These are phyloP conservation scores for Chloris gayana DNA, from an alignment of 176 grass and related monocot genomes.

Conservation along the genomic window DNA sequence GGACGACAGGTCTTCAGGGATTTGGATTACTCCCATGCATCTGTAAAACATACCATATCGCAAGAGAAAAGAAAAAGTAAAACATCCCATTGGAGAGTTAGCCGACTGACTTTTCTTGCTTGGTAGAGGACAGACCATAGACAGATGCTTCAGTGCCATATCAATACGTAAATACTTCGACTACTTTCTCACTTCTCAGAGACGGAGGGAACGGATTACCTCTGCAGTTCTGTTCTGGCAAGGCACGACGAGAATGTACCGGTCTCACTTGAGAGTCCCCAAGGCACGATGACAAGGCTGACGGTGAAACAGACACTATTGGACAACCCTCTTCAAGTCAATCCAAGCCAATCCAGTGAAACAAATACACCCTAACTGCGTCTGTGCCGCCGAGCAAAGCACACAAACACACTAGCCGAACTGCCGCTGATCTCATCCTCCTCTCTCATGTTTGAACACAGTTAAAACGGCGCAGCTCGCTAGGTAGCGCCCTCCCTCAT, in stretches of 20 bases:
- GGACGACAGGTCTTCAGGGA: neutral
- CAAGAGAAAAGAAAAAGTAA: neutral
- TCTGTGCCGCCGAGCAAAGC: constrained; percentile 26
- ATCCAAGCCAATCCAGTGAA: too few species aligned
- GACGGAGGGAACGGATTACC: constrained; percentile 2
- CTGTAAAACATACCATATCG: constrained; percentile 11
- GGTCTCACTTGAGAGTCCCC: constrained; percentile 31
- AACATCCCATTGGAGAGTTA: neutral
- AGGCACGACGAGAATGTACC: constrained; percentile 23
- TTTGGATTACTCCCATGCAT: neutral
- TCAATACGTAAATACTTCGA: neutral
- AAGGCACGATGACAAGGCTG: too few species aligned
- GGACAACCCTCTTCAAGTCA: too few species aligned
- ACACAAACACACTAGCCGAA: neutral
- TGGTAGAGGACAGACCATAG: neutral
- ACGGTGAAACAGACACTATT: too few species aligned
- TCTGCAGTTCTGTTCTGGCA: constrained; percentile 32
- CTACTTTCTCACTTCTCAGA: neutral
- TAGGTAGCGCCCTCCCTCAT: neutral
- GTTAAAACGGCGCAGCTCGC: constrained; percentile 35
- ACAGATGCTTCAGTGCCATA: neutral
- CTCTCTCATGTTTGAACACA: constrained; percentile 40
- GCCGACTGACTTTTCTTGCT: neutral
- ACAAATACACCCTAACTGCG: too few species aligned
- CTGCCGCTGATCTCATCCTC: neutral